A percentile compares a stretch with the other conserved stretches of the same genome.
Evolutionary conservation across 2,329 filamentous ascomycete genomes (phyloP).

Genomic region (Chaetomiaceae sp.): DNA sequence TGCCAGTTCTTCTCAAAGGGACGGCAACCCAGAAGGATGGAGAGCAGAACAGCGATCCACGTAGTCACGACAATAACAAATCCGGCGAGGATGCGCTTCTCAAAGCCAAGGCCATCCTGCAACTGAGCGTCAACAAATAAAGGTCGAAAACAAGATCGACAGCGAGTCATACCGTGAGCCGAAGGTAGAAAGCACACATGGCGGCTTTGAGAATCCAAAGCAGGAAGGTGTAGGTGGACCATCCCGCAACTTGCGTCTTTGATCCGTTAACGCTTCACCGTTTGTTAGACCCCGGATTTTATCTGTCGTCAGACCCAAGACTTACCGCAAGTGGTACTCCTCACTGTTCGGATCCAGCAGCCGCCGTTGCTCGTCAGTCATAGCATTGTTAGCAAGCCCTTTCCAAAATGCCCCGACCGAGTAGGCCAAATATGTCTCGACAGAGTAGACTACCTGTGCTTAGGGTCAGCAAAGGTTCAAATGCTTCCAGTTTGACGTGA

Average conservation of each 20-base stretch:
- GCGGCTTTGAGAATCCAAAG: slow-evolving; percentile 29
- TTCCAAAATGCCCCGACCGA: slow-evolving; percentile 28
- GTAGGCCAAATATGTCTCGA: slow-evolving; percentile 31
- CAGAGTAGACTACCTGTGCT: slow-evolving; percentile 22
- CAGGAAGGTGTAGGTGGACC: slow-evolving; percentile 28
- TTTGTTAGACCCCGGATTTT: neutral
- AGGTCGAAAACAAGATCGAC: neutral
- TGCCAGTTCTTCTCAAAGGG: slow-evolving; percentile 39
- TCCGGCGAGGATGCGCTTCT: slow-evolving; percentile 32
- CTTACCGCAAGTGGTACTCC: slow-evolving; percentile 31
- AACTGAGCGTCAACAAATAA: neutral
- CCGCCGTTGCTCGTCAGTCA: slow-evolving; percentile 30
- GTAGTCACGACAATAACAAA: slow-evolving; percentile 33
- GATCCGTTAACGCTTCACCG: slow-evolving; percentile 32
- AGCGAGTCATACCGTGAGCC: slow-evolving; percentile 26
- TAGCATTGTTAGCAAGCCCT: slow-evolving; percentile 34
- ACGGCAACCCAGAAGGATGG: slow-evolving; percentile 34
- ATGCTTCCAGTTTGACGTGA: too few species aligned
- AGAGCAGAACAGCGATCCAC: slow-evolving; percentile 33
- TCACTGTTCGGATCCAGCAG: slow-evolving; percentile 28
- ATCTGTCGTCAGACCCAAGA: neutral
- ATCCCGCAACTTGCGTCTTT: slow-evolving; percentile 33
- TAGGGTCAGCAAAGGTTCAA: slow-evolving; percentile 38
- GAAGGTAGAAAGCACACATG: slow-evolving; percentile 32
- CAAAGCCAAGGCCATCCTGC: slow-evolving; percentile 29